These are phyloP conservation scores for Euphrasia confusa DNA, from an alignment of 257 asterid species.

Conservation along the genomic window DNA sequence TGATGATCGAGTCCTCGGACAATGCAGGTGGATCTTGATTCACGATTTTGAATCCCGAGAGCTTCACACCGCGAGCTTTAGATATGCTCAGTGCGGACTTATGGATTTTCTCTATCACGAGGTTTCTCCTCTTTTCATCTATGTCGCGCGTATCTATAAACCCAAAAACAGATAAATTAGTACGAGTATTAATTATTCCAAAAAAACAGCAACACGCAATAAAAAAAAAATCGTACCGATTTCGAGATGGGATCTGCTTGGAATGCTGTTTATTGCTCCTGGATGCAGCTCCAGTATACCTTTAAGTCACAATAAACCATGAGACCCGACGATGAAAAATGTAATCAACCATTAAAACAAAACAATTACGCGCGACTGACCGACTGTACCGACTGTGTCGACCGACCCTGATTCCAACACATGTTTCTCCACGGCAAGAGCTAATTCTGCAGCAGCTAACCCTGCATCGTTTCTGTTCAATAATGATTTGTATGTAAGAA, in stretches of 20 bases:
- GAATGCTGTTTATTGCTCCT: conserved; percentile 97
- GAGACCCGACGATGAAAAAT: background rate
- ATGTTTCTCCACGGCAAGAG: conserved; percentile 88
- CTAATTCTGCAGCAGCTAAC: conserved; percentile 92
- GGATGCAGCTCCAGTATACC: conserved; percentile 96
- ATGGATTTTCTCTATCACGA: conserved; percentile 61
- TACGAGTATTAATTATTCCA: background rate
- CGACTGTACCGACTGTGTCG: conserved; percentile 96
- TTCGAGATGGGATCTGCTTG: conserved; percentile 88
- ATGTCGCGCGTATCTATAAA: conserved; percentile 83
- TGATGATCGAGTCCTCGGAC: conserved; percentile 52
- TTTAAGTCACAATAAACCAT: conserved; percentile 19
- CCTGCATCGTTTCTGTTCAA: conserved; percentile 88
- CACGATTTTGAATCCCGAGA: conserved; percentile 66
- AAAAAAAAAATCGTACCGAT: conserved; percentile 46
- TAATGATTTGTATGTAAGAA: conserved; percentile 20
- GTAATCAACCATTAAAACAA: too few relatives aligned
- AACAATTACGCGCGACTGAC: conserved; percentile 43
- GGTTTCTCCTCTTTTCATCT: conserved; percentile 69
- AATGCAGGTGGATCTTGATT: conserved; percentile 97
- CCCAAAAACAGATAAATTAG: background rate
- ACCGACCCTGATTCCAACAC: conserved; percentile 84
- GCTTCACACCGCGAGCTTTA: conserved; percentile 53
- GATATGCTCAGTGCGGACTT: conserved; percentile 58
- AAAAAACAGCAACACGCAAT: background rate